Base-by-base conservation (phyloP, 1,284 basidiomycete genomes). In the Macrocystidia cucumis region DNA sequence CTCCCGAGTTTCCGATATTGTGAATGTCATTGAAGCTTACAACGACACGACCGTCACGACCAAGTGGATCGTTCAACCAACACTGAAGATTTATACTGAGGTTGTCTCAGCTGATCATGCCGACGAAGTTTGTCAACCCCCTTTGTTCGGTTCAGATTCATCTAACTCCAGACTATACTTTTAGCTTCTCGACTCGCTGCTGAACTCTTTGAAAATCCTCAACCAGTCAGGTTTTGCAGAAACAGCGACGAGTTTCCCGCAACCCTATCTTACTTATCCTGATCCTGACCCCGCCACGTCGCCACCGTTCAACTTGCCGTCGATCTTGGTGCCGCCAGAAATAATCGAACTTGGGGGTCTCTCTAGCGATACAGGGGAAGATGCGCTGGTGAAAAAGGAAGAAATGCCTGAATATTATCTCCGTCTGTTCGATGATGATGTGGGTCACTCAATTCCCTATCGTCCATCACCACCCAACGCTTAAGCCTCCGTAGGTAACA, bases 281-380 rank as follows among this genome's bases (percentile, higher is more conserved):
- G 62, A 67, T 12, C 59, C 69, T 11, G 69, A 74, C 29, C 52
- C 57, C 1, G 56, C 60, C 3, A 47, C 51, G 5, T 60, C 69
- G 14, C 49, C 66, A 2, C 72, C 75, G 2, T 90, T 84, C 46
- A 72, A 78, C 22, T 63, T 95, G 2, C 84, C 87, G 3, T 69
- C 77, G 12, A 77, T 92, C 28, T 69, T 90, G 19, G 88, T 95
- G 4, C 89, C 91, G 3, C 90, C 91, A 3, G 91, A 92, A 57
- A 75, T 82, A 34, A 80, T 89, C 12, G 86, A 90, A 44, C 65
- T 84, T 5, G 84, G 84, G 34, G 74, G 75, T 4, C 63, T 84
- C 29, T 72, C 76, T 1, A 71, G 63, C 9, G 79, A 75, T 38
- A 65, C 69, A 19, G 76, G 72, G 32, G 84, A 77, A 50, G 79